Conservation (phyloP, 2,329 filamentous ascomycete species). For the Colletotrichum camelliae region DNA sequence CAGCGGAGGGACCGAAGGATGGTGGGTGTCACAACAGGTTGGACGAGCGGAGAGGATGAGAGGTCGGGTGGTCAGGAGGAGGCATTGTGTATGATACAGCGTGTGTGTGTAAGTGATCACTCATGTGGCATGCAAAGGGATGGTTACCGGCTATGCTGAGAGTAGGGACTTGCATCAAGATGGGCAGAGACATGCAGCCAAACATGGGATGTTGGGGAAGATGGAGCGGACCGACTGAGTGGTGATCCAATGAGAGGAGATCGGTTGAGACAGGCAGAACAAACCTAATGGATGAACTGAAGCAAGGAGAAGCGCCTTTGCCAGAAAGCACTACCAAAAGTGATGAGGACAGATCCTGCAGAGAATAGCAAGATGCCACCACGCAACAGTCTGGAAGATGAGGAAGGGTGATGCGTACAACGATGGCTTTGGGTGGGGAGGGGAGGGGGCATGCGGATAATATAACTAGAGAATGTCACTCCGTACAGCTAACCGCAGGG, state of each 20-base stretch:
- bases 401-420: background rate
- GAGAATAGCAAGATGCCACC: background rate
- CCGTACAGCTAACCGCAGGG: background rate
- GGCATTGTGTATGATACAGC: background rate
- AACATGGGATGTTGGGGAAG: background rate
- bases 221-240: background rate
- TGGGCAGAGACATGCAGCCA: background rate
- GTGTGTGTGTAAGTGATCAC: background rate
- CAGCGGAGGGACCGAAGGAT: background rate
- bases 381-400: background rate
- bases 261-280: background rate
- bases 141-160: background rate
- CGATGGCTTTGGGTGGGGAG: background rate
- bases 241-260: background rate
- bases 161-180: background rate
- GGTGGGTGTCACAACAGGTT: background rate
- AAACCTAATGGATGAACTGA: background rate
- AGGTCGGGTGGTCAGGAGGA: background rate
- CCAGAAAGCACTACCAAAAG: background rate
- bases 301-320: background rate
- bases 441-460: background rate
- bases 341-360: background rate
- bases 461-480: slow-evolving; percentile 1
- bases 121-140: background rate
- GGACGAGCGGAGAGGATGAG: background rate